phyloP scores from a whole-genome alignment of 116 monocot genomes.

The Zostera marina region DNA sequence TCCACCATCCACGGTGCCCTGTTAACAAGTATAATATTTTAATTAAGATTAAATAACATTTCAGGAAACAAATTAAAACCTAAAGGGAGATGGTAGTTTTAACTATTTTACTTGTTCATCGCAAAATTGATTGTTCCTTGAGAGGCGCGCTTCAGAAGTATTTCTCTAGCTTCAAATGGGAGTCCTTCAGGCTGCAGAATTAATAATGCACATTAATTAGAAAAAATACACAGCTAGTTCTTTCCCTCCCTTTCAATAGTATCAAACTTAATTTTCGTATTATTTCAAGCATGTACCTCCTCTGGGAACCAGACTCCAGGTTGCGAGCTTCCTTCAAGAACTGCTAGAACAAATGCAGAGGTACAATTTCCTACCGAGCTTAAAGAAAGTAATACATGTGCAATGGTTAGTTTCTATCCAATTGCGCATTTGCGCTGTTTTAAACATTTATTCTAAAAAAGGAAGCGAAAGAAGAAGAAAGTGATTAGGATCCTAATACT shows the following conservation, averaged over 20 bases:
- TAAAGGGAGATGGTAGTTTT: not conserved
- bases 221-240: not conserved
- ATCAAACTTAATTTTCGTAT: not conserved
- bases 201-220: not conserved
- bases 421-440: not conserved
- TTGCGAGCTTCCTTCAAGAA: constrained; percentile 76
- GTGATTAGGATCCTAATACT: too few relatives aligned
- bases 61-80: not conserved
- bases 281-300: constrained; percentile 29
- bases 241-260: not conserved
- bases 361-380: constrained; percentile 61
- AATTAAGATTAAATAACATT: not conserved
- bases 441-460: not conserved
- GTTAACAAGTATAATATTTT: not conserved
- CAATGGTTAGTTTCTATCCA: not conserved
- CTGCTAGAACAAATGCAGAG: constrained; percentile 73
- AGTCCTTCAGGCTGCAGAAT: constrained; percentile 58
- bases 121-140: constrained; percentile 64
- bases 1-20: constrained; percentile 96
- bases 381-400: constrained; percentile 4
- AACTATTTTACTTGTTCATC: constrained; percentile 56
- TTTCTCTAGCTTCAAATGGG: constrained; percentile 48
- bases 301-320: constrained; percentile 98
- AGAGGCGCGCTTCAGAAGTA: constrained; percentile 59
- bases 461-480: not conserved